Conservation (phyloP, 1,284 basidiomycete genomes). For the Moesziomyces sp. region DNA sequence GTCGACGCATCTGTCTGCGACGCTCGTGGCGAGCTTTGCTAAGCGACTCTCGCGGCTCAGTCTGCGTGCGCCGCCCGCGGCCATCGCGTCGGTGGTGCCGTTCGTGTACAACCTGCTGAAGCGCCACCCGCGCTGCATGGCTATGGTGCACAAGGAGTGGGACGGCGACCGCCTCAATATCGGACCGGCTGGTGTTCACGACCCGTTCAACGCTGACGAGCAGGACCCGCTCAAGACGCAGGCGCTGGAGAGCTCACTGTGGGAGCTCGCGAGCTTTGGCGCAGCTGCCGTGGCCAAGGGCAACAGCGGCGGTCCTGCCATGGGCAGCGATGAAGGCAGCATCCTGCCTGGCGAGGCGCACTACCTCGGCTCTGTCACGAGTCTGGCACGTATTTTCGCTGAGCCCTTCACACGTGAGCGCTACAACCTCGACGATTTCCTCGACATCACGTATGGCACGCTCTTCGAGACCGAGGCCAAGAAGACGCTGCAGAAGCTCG, state of each 20-base stretch:
- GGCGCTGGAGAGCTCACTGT: conserved; percentile 86
- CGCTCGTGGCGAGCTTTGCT: conserved; percentile 90
- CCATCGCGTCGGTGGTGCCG: conserved; percentile 88
- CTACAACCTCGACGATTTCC: conserved; percentile 93
- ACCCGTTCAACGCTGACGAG: conserved; percentile 76
- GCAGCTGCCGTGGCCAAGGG: conserved; percentile 37
- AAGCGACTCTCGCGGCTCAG: conserved; percentile 89
- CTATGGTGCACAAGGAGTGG: conserved; percentile 80
- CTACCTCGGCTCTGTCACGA: conserved; percentile 85
- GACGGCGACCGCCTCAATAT: conserved; percentile 59
- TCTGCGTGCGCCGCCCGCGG: conserved; percentile 86
- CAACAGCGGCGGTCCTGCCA: conserved; percentile 19
- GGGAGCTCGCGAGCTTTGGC: conserved; percentile 85
- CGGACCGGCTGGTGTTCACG: conserved; percentile 52
- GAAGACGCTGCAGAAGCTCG: conserved; percentile 73
- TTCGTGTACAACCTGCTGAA: conserved; percentile 96
- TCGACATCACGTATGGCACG: conserved; percentile 95
- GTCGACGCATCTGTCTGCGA: conserved; percentile 89
- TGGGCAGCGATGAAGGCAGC: conserved; percentile 26
- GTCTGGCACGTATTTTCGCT: conserved; percentile 83
- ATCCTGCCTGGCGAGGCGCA: conserved; percentile 72
- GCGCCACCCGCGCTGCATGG: conserved; percentile 88
- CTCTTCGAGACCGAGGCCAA: conserved; percentile 87
- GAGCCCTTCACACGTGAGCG: conserved; percentile 92
- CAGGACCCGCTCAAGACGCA: conserved; percentile 79